Evolutionary conservation across 2,329 filamentous ascomycete species (phyloP).

Genomic region (Immersiporthe knoxdaviesiana): DNA sequence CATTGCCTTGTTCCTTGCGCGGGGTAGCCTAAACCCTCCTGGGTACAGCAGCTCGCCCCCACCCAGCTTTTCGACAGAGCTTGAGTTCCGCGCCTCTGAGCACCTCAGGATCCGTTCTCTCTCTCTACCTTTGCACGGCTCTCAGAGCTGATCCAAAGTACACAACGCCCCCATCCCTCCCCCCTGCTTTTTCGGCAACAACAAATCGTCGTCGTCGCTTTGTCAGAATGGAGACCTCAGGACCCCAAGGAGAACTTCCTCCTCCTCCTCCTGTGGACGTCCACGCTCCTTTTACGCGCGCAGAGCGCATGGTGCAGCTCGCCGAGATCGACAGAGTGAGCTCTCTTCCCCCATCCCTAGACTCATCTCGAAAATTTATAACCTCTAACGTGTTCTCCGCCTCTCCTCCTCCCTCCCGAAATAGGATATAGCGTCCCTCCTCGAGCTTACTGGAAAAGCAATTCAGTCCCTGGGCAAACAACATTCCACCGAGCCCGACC

Average conservation of each 20-base stretch:
- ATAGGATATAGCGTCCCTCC: slow-evolving; percentile 52
- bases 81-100: not conserved
- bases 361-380: not conserved
- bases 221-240: slow-evolving; percentile 30
- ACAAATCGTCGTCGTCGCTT: not conserved
- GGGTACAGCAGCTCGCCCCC: not conserved
- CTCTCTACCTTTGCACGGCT: not conserved
- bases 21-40: not conserved
- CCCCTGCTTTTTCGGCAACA: not conserved
- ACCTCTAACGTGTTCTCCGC: slow-evolving; percentile 37
- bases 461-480: slow-evolving; percentile 64
- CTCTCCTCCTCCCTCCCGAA: too few species aligned
- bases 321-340: slow-evolving; percentile 73
- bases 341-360: not conserved
- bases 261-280: slow-evolving; percentile 30
- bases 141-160: not conserved
- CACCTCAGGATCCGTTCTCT: not conserved
- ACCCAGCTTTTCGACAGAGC: not conserved
- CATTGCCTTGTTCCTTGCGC: slow-evolving; percentile 5
- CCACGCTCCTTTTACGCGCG: slow-evolving; percentile 66
- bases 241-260: slow-evolving; percentile 23
- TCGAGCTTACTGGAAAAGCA: slow-evolving; percentile 57
- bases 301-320: slow-evolving; percentile 80
- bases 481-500: slow-evolving; percentile 21
- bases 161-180: not conserved